Evolutionary conservation across 768 basidiomycete species (phyloP).

Genomic region (Lactarius deliciosus): DNA sequence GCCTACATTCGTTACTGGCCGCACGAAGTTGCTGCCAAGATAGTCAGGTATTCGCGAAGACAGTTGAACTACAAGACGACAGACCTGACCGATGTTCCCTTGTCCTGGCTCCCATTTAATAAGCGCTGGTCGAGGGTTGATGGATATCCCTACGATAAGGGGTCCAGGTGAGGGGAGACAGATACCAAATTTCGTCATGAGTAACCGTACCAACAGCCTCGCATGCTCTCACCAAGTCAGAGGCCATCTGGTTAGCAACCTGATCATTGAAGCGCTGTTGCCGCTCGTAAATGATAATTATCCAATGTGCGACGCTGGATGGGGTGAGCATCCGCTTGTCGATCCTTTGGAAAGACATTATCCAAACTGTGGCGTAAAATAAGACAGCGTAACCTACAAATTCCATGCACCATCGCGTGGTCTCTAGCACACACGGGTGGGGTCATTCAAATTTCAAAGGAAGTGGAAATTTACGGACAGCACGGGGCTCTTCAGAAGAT

Average conservation of each 20-base stretch:
- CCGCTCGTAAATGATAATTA: constrained; percentile 65
- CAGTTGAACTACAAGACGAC: neutral
- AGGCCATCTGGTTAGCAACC: constrained; percentile 53
- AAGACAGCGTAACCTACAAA: constrained; percentile 46
- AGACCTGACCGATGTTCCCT: constrained; percentile 41
- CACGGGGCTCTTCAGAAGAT: constrained; percentile 53
- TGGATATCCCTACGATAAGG: constrained; percentile 52
- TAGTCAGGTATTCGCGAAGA: neutral
- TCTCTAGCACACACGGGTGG: constrained; percentile 38
- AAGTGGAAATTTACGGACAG: constrained; percentile 44
- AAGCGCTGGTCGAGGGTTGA: constrained; percentile 45
- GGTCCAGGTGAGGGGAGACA: neutral
- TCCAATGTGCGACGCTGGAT: constrained; percentile 55
- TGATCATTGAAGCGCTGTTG: constrained; percentile 52
- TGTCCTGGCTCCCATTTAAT: constrained; percentile 60
- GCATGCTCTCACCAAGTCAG: constrained; percentile 50
- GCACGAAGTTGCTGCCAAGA: constrained; percentile 45
- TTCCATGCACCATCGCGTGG: constrained; percentile 78
- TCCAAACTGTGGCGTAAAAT: neutral
- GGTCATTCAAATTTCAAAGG: neutral
- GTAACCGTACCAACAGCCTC: constrained; percentile 56
- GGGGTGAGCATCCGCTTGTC: constrained; percentile 70
- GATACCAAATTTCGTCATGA: neutral
- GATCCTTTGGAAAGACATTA: constrained; percentile 45
- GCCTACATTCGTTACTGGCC: constrained; percentile 49